Percentiles rank a stretch among this genome's conserved stretches.
These are phyloP conservation scores for Parathielavia hyrcaniae DNA, from an alignment of 495 filamentous ascomycete species.

Conservation along the genomic window DNA sequence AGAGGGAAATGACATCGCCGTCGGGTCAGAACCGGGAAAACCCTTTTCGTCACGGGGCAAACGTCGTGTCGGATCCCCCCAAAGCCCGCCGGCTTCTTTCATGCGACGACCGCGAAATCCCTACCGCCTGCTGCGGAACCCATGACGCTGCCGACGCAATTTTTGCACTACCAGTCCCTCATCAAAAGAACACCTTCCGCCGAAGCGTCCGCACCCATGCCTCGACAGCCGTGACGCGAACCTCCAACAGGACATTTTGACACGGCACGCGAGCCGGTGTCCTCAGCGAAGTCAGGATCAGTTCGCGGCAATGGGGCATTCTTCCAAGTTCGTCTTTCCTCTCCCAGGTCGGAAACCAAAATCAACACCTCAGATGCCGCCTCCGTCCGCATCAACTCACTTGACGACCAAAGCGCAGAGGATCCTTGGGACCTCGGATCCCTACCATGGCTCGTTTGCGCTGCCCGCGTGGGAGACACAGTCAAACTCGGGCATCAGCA, in stretches of 20 bases:
- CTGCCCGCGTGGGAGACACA: constrained; percentile 39
- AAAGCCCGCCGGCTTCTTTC: constrained; percentile 16
- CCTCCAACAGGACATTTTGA: background rate
- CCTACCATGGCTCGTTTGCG: constrained; percentile 27
- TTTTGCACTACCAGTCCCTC: background rate
- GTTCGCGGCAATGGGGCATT: constrained; percentile 38
- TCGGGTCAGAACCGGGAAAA: constrained; percentile 16
- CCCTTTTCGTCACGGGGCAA: constrained; percentile 8
- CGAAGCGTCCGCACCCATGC: background rate
- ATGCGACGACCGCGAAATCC: constrained; percentile 13
- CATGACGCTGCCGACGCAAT: constrained; percentile 6
- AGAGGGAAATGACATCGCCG: constrained; percentile 20
- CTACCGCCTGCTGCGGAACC: constrained; percentile 12
- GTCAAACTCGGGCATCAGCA: constrained; percentile 45
- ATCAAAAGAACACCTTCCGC: background rate
- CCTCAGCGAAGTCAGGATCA: background rate
- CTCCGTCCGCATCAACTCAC: constrained; percentile 21
- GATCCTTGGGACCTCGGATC: constrained; percentile 38
- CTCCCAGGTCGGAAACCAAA: constrained; percentile 45
- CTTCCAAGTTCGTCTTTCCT: constrained; percentile 50
- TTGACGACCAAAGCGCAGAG: constrained; percentile 42
- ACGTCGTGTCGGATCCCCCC: constrained; percentile 23
- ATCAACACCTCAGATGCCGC: constrained; percentile 13
- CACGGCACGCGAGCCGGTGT: background rate
- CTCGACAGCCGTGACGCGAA: background rate